These are phyloP conservation scores for Mortierella antarctica DNA, from an alignment of 192 early-diverging fungal genomes.

Conservation along the genomic window DNA sequence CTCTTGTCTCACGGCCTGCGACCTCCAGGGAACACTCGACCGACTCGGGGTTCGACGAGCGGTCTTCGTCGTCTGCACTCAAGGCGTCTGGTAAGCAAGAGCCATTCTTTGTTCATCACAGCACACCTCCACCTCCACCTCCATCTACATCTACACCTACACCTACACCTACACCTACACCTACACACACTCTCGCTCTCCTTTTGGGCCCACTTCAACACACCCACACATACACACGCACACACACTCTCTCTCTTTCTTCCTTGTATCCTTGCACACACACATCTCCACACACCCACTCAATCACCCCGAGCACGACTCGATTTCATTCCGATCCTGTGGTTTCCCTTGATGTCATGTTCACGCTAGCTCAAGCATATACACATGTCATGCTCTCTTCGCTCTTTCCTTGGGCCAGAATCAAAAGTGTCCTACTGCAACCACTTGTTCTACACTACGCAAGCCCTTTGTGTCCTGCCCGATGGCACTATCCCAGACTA, in stretches of 20 bases:
- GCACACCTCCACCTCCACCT: background rate
- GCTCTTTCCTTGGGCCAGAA: too few species aligned
- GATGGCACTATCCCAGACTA: too few species aligned
- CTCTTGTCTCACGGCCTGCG: background rate
- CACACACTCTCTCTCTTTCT: too few species aligned
- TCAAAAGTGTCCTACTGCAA: too few species aligned
- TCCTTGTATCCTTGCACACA: background rate
- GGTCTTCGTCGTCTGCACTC: background rate
- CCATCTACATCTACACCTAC: background rate
- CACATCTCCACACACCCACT: background rate
- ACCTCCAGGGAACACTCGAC: constrained; percentile 26
- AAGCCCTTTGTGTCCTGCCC: too few species aligned
- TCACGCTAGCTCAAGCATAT: too few species aligned
- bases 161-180: background rate
- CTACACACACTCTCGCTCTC: background rate
- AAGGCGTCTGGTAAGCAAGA: too few species aligned
- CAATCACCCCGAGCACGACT: too few species aligned
- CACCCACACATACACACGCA: background rate
- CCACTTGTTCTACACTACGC: too few species aligned
- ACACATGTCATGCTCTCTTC: too few species aligned
- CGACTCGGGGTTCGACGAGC: constrained; percentile 42
- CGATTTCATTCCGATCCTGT: too few species aligned
- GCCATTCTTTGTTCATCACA: background rate
- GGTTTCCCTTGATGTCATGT: too few species aligned
- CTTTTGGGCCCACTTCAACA: background rate